Percentiles rank a stretch among this genome's conserved stretches.
phyloP scores from a whole-genome alignment of 139 green algal genomes.

The Chlorella sp. region DNA sequence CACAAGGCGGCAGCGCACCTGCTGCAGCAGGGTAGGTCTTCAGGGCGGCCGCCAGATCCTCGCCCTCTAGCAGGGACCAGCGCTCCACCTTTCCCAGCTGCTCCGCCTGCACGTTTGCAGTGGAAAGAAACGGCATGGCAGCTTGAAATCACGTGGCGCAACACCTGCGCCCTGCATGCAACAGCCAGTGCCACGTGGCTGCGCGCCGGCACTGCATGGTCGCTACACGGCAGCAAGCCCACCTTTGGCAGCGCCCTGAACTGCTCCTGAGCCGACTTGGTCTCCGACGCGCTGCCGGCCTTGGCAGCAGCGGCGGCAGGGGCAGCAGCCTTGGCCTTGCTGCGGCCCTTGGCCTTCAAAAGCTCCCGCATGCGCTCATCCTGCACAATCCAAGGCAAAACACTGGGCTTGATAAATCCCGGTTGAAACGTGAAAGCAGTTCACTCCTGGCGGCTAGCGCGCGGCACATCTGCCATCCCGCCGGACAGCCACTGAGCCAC shows the following conservation, averaged over 20 bases:
- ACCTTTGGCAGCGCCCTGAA: constrained; percentile 20
- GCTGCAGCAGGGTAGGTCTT: neutral
- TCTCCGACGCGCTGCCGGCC: neutral
- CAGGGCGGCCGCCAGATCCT: constrained; percentile 31
- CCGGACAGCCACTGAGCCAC: too few species aligned
- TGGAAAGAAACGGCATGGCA: too few species aligned
- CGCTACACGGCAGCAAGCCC: neutral
- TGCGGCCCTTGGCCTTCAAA: neutral
- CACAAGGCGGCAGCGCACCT: too few species aligned
- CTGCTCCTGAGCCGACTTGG: constrained; percentile 13
- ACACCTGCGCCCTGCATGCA: too few species aligned
- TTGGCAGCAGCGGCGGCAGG: neutral
- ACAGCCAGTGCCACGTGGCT: too few species aligned
- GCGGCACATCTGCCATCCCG: too few species aligned
- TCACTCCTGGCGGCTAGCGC: too few species aligned
- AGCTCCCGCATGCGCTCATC: neutral
- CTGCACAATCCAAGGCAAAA: too few species aligned
- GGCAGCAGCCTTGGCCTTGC: neutral
- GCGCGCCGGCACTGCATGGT: too few species aligned
- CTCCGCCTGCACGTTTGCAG: neutral
- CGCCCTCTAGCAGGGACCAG: constrained; percentile 12
- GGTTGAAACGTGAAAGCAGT: too few species aligned
- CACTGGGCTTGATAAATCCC: too few species aligned
- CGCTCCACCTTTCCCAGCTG: constrained; percentile 33
- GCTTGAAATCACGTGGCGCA: too few species aligned